phyloP scores from a whole-genome alignment of 192 early-diverging fungal genomes.

The Paraglomus brasilianum region DNA sequence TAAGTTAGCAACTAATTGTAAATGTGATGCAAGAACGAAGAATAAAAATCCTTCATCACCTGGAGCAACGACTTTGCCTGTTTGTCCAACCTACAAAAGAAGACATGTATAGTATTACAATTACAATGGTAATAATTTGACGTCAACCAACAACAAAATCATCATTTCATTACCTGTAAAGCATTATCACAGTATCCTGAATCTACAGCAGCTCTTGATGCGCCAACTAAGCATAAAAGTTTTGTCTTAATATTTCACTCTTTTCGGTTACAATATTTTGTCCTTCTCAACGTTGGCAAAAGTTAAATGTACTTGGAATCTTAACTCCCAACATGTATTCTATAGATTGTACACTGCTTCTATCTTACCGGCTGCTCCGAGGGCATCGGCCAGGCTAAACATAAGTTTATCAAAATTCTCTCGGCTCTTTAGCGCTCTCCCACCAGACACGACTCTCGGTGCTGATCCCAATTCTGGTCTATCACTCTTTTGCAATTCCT shows the following conservation, averaged over 20 bases:
- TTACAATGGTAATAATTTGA: not conserved
- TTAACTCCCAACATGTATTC: conserved; percentile 21
- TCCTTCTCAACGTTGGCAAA: not conserved
- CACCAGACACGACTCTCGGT: conserved; percentile 89
- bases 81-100: conserved; percentile 77
- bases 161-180: conserved; percentile 56
- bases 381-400: conserved; percentile 90
- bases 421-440: conserved; percentile 93
- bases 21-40: not conserved
- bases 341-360: not conserved
- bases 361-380: conserved; percentile 82
- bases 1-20: not conserved
- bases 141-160: not conserved
- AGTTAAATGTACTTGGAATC: not conserved
- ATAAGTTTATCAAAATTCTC: conserved; percentile 89
- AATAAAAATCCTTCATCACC: conserved; percentile 43
- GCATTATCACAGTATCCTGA: conserved; percentile 96
- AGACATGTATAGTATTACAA: not conserved
- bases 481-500: conserved; percentile 91
- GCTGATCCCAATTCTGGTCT: conserved; percentile 88
- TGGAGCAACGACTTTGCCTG: conserved; percentile 97
- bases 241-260: not conserved
- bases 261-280: not conserved
- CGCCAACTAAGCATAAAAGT: conserved; percentile 69
- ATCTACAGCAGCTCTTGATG: conserved; percentile 96